Base-by-base conservation (phyloP, 768 basidiomycete species). In the Cantharellus cinnabarinus region DNA sequence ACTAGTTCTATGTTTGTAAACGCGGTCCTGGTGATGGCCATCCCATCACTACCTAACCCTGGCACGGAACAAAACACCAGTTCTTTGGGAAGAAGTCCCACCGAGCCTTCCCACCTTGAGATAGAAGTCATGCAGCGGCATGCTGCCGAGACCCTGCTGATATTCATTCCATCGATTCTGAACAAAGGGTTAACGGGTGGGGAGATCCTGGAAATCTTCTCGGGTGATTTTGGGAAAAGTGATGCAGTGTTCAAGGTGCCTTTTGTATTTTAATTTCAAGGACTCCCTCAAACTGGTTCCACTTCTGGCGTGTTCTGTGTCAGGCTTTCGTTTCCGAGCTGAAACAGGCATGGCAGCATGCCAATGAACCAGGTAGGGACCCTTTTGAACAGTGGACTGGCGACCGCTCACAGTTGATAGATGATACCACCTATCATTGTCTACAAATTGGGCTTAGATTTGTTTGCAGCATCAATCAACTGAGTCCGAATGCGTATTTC, bases 401-500 rank as follows among this genome's bases (percentile, higher is more conserved):
- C 10, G 44, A 48, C 29, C 44, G 44, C 29, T 10, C 44, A 29
- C 29, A 10, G 29, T 10, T 29, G 38, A 29, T 29, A 29, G 20
- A 29, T 29, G 20, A 29, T 29, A 29, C 20, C 20, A 29, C 20
- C 20, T 29, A 29, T 29, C 20, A 29, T 29, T 29, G 20, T 29
- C 71, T 83, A 20, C 81, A 79, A 60, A 71, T 82, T 7, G 76
- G 76, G 2, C 67, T 84, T 42, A 72, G 74, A 42, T 82, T 77
- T 63, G 73, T 78, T 65, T 79, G 80, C 58, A 75, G 78, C 5
- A 71, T 82, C 56, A 75, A 72, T 55, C 74, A 85, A 63, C 72
- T 81, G 14, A 85, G 83, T 63, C 79, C 81, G 0, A 82, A 81
- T 5, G 83, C 83, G 4, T 85, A 83, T 64, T 79, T 85, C 53